These are phyloP conservation scores for Marchantia polymorpha DNA, from an alignment of 225 moss, liverwort and hornwort species.

Conservation along the genomic window DNA sequence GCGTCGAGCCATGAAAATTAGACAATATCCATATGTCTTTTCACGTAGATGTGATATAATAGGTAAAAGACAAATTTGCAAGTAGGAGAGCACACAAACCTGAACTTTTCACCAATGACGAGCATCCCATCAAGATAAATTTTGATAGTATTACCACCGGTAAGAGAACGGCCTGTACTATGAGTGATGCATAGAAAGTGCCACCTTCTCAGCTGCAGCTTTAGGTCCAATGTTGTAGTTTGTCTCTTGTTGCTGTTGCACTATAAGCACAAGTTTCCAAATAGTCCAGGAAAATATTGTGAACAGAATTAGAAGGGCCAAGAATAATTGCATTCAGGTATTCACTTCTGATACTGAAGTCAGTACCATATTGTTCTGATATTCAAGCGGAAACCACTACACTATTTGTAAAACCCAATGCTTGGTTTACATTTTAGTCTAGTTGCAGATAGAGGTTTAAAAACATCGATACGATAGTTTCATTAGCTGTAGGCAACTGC, in stretches of 20 bases:
- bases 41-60: background rate
- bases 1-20: background rate
- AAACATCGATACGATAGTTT: too few relatives aligned
- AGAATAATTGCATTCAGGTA: too few relatives aligned
- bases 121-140: slow-evolving; percentile 68
- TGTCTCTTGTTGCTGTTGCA: slow-evolving; percentile 63
- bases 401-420: too few relatives aligned
- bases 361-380: too few relatives aligned
- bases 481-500: too few relatives aligned
- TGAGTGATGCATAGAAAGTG: slow-evolving; percentile 70
- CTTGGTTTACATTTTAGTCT: too few relatives aligned
- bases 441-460: too few relatives aligned
- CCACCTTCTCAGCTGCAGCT: slow-evolving; percentile 62
- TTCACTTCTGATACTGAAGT: too few relatives aligned
- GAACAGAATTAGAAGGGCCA: too few relatives aligned
- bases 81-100: slow-evolving; percentile 34
- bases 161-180: slow-evolving; percentile 70
- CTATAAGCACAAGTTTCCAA: slow-evolving; percentile 28
- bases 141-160: slow-evolving; percentile 68
- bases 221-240: slow-evolving; percentile 41
- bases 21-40: too few relatives aligned
- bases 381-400: too few relatives aligned
- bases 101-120: slow-evolving; percentile 60
- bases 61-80: background rate
- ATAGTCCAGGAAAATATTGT: background rate